Conservation (phyloP, 352 stramenopile genomes). For the Aphanomyces astaci region DNA sequence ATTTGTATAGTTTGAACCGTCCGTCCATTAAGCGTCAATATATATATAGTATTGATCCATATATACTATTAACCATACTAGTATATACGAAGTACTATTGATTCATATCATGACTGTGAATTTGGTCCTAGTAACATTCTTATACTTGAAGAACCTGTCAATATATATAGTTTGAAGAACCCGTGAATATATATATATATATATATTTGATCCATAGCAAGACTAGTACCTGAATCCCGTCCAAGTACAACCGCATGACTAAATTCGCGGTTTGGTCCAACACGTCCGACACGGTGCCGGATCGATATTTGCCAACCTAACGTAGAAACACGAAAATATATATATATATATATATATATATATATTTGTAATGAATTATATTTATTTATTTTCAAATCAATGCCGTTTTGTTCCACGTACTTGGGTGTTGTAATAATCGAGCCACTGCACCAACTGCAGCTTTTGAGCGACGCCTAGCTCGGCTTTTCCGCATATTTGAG, state of each 20-base stretch:
- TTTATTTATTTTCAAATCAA: background rate
- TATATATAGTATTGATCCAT: background rate
- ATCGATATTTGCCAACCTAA: conserved; percentile 73
- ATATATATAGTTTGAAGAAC: no score
- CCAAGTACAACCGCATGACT: conserved; percentile 66
- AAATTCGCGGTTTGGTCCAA: conserved; percentile 57
- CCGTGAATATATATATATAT: no score
- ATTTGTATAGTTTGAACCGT: no score
- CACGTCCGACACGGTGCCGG: conserved; percentile 52
- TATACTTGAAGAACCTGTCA: no score
- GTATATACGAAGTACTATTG: no score
- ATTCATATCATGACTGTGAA: no score
- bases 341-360: no score
- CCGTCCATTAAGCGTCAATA: no score
- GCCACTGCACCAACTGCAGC: conserved; percentile 79
- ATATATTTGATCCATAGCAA: no score
- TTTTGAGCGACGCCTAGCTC: conserved; percentile 66
- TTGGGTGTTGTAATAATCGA: conserved; percentile 82
- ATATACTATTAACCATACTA: no score
- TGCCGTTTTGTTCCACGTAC: background rate
- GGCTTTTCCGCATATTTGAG: conserved; percentile 41
- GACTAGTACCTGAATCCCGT: conserved; percentile 44
- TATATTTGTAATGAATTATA: no score
- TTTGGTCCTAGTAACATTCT: no score
- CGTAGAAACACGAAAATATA: background rate